Percentiles rank a stretch among this genome's conserved stretches.
These are phyloP conservation scores for Kuraishia molischiana DNA, from an alignment of 805 yeast species.

Conservation along the genomic window DNA sequence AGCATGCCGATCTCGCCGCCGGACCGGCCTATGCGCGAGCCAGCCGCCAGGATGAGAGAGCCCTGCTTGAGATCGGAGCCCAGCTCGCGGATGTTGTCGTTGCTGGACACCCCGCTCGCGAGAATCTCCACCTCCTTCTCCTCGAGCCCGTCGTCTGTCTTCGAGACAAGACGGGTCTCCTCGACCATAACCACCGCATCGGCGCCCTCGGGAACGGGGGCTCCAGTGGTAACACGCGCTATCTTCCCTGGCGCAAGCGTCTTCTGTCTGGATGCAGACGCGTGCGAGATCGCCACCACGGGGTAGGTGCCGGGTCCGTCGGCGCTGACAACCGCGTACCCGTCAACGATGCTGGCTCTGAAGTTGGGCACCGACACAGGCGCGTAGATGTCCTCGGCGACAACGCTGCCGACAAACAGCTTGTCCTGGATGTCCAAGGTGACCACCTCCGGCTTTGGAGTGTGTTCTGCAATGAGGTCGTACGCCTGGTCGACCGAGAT, in stretches of 20 bases:
- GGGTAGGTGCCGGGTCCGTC: slow-evolving; percentile 37
- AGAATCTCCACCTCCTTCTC: slow-evolving; percentile 29
- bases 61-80: slow-evolving; percentile 39
- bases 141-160: slow-evolving; percentile 27
- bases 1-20: slow-evolving; percentile 44
- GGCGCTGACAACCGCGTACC: slow-evolving; percentile 36
- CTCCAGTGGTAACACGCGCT: slow-evolving; percentile 45
- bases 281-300: slow-evolving; percentile 31
- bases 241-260: slow-evolving; percentile 20
- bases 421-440: slow-evolving; percentile 17
- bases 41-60: slow-evolving; percentile 23
- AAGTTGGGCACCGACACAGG: slow-evolving; percentile 33
- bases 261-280: slow-evolving; percentile 18
- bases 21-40: slow-evolving; percentile 23
- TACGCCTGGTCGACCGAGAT: slow-evolving; percentile 31
- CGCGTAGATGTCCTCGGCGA: slow-evolving; percentile 32
- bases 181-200: slow-evolving; percentile 47
- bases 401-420: slow-evolving; percentile 24
- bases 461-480: slow-evolving; percentile 18
- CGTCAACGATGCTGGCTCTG: slow-evolving; percentile 48
- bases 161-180: slow-evolving; percentile 29
- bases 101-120: slow-evolving; percentile 25
- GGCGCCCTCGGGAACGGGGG: slow-evolving; percentile 45
- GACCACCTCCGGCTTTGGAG: slow-evolving; percentile 19
- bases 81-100: slow-evolving; percentile 35